Evolutionary conservation across 2,329 filamentous ascomycete species (phyloP), one percentile per base, ranked within the genome.

Genomic region (Fusarium sp.): DNA sequence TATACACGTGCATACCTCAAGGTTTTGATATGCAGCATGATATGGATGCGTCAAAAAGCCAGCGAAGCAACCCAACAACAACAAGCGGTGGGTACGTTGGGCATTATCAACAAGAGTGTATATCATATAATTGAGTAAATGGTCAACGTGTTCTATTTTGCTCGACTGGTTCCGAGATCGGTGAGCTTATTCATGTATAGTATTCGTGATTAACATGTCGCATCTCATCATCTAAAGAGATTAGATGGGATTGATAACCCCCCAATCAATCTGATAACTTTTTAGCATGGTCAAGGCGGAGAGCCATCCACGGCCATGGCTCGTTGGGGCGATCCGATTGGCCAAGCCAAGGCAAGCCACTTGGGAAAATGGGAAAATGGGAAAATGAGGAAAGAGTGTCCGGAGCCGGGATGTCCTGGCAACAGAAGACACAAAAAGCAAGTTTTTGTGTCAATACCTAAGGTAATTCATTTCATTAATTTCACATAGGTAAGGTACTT

Each of bases 191-290:
- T 22, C 39, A 35, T 57, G 56, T n/a, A 18, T 11, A 22, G 11
- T 8, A 39, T 51, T 63, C 63, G 48, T 62, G 53, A 67, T 68
- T 56, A 42, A 39, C 53, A 24, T 35, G 53, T 54, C 63, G 44
- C 66, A 63, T 60, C 63, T 66, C 64, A 74, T 41, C 48, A 64
- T 48, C 36, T 45, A 39, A 65, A 63, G 45, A 78, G 77, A 78
- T 79, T 79, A 79, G 77, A 79, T 79, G 70, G 72, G 77, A 79
- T 79, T 79, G 77, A 79, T 79, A 78, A 79, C 66, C 36, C 35
- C 30, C 57, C 54, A 54, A 54, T 69, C 56, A 60, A 74, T 74
- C 72, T 74, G 72, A 72, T 74, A 74, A 74, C 55, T 60, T 53
- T 38, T 63, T 57, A n/a, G 18, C 47, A 11, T 55, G 59, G 55